phyloP scores from a whole-genome alignment of 1,139 yeast species.

The Arxiozyma heterogenica region DNA sequence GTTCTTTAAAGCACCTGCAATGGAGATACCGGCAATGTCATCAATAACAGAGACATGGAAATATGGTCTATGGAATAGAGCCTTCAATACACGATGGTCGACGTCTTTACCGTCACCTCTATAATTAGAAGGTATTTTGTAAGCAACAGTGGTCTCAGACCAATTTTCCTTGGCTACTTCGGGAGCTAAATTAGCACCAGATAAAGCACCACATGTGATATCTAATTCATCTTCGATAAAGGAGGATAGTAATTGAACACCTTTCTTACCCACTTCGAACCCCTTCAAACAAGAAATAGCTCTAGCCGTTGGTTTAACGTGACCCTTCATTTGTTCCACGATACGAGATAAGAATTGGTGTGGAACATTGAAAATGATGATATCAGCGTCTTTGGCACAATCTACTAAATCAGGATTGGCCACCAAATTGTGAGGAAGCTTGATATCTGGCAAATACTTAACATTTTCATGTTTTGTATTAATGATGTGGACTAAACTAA shows the following conservation, averaged over 20 bases:
- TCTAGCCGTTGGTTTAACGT: slow-evolving; percentile 57
- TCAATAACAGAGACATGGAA: slow-evolving; percentile 86
- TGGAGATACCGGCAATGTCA: slow-evolving; percentile 88
- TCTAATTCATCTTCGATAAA: slow-evolving; percentile 69
- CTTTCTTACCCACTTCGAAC: slow-evolving; percentile 69
- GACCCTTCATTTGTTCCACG: slow-evolving; percentile 65
- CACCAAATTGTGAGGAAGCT: slow-evolving; percentile 66
- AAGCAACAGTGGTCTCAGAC: slow-evolving; percentile 94
- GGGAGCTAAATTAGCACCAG: slow-evolving; percentile 92
- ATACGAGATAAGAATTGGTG: slow-evolving; percentile 81
- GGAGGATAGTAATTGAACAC: slow-evolving; percentile 70
- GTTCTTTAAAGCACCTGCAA: slow-evolving; percentile 93
- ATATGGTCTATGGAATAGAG: slow-evolving; percentile 86
- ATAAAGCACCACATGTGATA: slow-evolving; percentile 83
- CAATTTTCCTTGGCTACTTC: slow-evolving; percentile 90
- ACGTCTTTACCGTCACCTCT: slow-evolving; percentile 67
- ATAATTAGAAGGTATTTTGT: slow-evolving; percentile 57
- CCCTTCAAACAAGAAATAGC: slow-evolving; percentile 94
- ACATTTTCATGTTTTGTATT: slow-evolving; percentile 84
- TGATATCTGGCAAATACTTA: slow-evolving; percentile 73
- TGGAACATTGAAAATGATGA: slow-evolving; percentile 83
- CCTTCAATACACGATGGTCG: slow-evolving; percentile 57
- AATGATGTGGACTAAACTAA: slow-evolving; percentile 75
- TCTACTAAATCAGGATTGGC: slow-evolving; percentile 78
- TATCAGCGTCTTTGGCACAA: slow-evolving; percentile 68